These are phyloP conservation scores for Boletus vinaceobasis DNA, from an alignment of 768 basidiomycete species.

Conservation along the genomic window DNA sequence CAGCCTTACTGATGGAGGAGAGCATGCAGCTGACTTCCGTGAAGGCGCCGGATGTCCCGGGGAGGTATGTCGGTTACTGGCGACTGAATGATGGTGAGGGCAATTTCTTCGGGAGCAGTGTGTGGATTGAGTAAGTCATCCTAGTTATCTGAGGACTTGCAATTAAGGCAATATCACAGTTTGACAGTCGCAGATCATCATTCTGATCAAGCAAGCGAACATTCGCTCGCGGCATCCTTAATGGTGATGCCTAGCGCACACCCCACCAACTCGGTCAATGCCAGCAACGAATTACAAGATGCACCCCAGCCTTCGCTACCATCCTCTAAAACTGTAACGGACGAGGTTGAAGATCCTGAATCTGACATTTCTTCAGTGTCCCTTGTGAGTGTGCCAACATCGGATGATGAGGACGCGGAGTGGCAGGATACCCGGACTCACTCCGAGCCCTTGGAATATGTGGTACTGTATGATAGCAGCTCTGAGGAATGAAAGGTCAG, in stretches of 20 bases:
- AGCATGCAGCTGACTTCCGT: neutral
- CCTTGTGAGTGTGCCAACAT: conserved; percentile 59
- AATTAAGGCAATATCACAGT: conserved; percentile 33
- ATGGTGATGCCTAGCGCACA: conserved; percentile 59
- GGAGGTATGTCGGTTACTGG: conserved; percentile 78
- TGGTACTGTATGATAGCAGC: conserved; percentile 67
- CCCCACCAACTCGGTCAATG: conserved; percentile 11
- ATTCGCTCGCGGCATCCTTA: conserved; percentile 63
- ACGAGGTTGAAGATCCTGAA: conserved; percentile 32
- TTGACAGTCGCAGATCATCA: conserved; percentile 63
- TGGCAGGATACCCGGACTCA: conserved; percentile 58
- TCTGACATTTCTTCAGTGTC: conserved; percentile 51
- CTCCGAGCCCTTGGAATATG: conserved; percentile 53
- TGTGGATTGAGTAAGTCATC: conserved; percentile 74
- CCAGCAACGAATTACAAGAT: conserved; percentile 2
- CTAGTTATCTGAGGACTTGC: neutral
- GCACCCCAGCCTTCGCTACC: conserved; percentile 10
- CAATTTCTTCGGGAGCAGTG: conserved; percentile 59
- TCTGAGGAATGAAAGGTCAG: conserved; percentile 41
- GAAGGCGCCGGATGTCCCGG: conserved; percentile 70
- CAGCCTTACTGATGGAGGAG: neutral
- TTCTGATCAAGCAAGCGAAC: conserved; percentile 34
- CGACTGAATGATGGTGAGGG: conserved; percentile 57
- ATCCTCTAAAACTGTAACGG: conserved; percentile 37
- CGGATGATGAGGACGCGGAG: conserved; percentile 49